Evolutionary conservation across 805 yeast species (phyloP), one percentile per base, ranked within the genome.

Genomic region (Hyphopichia homilentoma): DNA sequence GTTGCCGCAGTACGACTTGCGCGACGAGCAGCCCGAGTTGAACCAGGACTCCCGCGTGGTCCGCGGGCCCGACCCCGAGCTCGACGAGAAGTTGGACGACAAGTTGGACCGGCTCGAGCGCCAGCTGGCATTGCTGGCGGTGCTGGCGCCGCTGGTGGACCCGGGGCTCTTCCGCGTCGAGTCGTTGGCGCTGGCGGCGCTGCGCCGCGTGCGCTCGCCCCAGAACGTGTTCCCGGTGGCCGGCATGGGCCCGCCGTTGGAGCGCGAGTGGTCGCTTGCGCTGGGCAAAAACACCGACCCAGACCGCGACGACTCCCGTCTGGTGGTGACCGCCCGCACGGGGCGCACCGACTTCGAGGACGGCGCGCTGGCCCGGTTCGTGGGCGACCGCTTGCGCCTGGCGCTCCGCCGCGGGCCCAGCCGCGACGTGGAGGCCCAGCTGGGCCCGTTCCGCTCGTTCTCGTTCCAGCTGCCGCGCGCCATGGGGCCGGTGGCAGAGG

Each of bases 21-120:
- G 77, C 44, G 94, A 84, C 56, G 93, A 84, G 54, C 90, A 82
- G 44, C 93, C 94, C 3, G 84, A 81, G 46, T 58, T 82, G 38
- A 79, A 79, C 45, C 70, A 75, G 64, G 94, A 84, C 53, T 82
- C 90, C 4, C 73, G 93, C 61, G 90, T 84, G 7, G 83, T 84
- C 2, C 70, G 84, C 38, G 61, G 23, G 19, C 22, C n/a, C 16
- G 9, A 31, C 16, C 29, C 21, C 11, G 44, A 38, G 2, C 34
- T 35, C 2, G 32, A 24, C 5, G 48, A 39, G 15, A 37, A 35
- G 15, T 36, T 22, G n/a, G 33, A 36, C 6, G 37, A 29, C n/a
- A 21, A 25, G 8, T n/a, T 16, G 14, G n/a, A n/a, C n/a, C 20
- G 41, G 25, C 21, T 34, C 9, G 36, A 39, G 25, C 16, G 33